Evolutionary conservation across 2,329 filamentous ascomycete species (phyloP).

Genomic region (Ophidiomyces ophidiicola): DNA sequence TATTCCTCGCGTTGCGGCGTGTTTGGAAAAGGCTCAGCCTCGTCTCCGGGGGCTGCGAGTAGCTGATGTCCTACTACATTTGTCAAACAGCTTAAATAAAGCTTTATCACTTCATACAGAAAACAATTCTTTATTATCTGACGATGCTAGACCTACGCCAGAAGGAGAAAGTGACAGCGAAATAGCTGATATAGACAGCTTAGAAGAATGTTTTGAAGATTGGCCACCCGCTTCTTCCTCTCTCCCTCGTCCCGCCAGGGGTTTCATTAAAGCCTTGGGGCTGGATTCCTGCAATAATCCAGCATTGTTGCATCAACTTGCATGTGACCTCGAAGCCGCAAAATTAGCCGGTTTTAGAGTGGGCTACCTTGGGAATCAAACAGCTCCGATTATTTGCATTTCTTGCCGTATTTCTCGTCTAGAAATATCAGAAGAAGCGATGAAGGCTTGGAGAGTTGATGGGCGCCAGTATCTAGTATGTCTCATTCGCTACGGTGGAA

Average conservation of each 20-base stretch:
- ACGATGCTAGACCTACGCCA: slow-evolving; percentile 29
- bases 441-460: slow-evolving; percentile 64
- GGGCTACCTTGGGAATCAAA: slow-evolving; percentile 46
- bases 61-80: slow-evolving; percentile 37
- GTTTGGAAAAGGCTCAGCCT: slow-evolving; percentile 38
- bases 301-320: slow-evolving; percentile 32
- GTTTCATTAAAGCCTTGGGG: neutral
- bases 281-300: neutral
- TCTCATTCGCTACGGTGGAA: slow-evolving; percentile 51
- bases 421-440: slow-evolving; percentile 58
- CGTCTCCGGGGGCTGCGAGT: slow-evolving; percentile 35
- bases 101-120: slow-evolving; percentile 18
- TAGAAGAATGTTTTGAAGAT: slow-evolving; percentile 27
- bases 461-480: slow-evolving; percentile 59
- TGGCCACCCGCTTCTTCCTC: slow-evolving; percentile 17
- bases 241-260: neutral
- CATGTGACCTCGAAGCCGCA: slow-evolving; percentile 48
- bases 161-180: slow-evolving; percentile 20
- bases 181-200: slow-evolving; percentile 16
- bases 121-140: slow-evolving; percentile 15
- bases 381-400: slow-evolving; percentile 46
- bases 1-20: slow-evolving; percentile 21
- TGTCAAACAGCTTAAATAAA: slow-evolving; percentile 31
- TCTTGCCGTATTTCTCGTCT: slow-evolving; percentile 60
- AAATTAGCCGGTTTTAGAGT: slow-evolving; percentile 58